Percentiles rank a stretch among this genome's conserved stretches.
These are phyloP conservation scores for Penicillium robsamsonii DNA, from an alignment of 495 filamentous ascomycete genomes.

Conservation along the genomic window DNA sequence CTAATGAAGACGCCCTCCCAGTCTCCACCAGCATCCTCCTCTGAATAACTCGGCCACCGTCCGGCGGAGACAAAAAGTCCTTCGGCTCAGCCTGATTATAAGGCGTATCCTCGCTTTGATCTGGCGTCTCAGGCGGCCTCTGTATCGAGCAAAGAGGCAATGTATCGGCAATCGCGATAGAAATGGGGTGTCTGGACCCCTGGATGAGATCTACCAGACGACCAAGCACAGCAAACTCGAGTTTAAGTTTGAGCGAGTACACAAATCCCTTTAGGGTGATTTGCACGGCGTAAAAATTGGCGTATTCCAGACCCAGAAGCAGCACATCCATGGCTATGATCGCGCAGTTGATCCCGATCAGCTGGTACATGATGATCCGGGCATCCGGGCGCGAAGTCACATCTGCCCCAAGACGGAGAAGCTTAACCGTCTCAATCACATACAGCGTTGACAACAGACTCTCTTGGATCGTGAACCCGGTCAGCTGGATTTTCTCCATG, in stretches of 20 bases:
- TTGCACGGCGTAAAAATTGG: slow-evolving; percentile 52
- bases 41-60: slow-evolving; percentile 14
- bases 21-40: slow-evolving; percentile 18
- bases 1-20: background rate
- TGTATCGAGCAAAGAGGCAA: slow-evolving; percentile 27
- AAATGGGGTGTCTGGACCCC: slow-evolving; percentile 29
- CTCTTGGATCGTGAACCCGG: slow-evolving; percentile 58
- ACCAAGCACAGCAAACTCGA: slow-evolving; percentile 61
- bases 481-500: slow-evolving; percentile 57
- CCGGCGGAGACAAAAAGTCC: slow-evolving; percentile 18
- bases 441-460: slow-evolving; percentile 56
- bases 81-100: slow-evolving; percentile 18
- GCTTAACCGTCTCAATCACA: slow-evolving; percentile 51
- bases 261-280: slow-evolving; percentile 55
- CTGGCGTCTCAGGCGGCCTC: slow-evolving; percentile 12
- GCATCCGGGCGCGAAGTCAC: slow-evolving; percentile 26
- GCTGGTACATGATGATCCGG: slow-evolving; percentile 51
- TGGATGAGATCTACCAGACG: slow-evolving; percentile 46
- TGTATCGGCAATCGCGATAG: slow-evolving; percentile 29
- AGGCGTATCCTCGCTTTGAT: slow-evolving; percentile 4
- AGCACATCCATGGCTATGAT: slow-evolving; percentile 52
- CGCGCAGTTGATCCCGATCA: slow-evolving; percentile 53
- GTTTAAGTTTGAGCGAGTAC: slow-evolving; percentile 64
- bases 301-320: slow-evolving; percentile 50
- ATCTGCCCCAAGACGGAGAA: slow-evolving; percentile 49